Conservation (phyloP, 2,329 filamentous ascomycete species). For the Didymella lethalis region DNA sequence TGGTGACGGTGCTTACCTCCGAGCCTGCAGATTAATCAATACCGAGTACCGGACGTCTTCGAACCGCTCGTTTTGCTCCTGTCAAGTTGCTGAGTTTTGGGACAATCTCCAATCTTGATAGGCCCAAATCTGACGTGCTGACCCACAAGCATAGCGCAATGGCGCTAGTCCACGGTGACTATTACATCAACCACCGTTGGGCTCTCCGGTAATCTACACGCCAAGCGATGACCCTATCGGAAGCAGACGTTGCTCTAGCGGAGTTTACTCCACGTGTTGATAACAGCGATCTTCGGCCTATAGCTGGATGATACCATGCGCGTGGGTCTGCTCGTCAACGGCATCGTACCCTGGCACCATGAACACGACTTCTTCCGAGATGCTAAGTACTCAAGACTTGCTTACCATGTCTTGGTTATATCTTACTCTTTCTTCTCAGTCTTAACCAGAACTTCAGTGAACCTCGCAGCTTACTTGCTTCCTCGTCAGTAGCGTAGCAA, state of each 20-base stretch:
- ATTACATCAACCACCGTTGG: not conserved
- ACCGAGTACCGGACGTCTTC: not conserved
- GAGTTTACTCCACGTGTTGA: slow-evolving; percentile 4
- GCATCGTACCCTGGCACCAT: not conserved
- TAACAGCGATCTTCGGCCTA: slow-evolving; percentile 13
- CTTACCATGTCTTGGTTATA: not conserved
- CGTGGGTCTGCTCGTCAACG: slow-evolving; percentile 22
- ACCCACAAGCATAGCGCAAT: slow-evolving; percentile 23
- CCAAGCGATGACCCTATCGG: not conserved
- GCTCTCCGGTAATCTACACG: not conserved
- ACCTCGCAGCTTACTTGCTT: not conserved
- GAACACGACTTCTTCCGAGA: not conserved
- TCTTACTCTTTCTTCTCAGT: not conserved
- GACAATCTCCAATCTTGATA: not conserved
- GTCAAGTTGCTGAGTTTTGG: not conserved
- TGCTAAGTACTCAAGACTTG: slow-evolving; percentile 8
- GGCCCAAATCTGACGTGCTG: slow-evolving; percentile 19
- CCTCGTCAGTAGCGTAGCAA: not conserved
- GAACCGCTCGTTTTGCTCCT: not conserved
- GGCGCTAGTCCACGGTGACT: slow-evolving; percentile 8
- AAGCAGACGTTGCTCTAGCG: not conserved
- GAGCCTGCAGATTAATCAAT: not conserved
- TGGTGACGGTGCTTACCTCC: not conserved
- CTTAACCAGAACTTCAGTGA: not conserved
- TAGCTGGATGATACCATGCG: slow-evolving; percentile 19